These are phyloP conservation scores for Rhododendron mucronatum DNA, from an alignment of 148 eudicot genomes.

Conservation along the genomic window DNA sequence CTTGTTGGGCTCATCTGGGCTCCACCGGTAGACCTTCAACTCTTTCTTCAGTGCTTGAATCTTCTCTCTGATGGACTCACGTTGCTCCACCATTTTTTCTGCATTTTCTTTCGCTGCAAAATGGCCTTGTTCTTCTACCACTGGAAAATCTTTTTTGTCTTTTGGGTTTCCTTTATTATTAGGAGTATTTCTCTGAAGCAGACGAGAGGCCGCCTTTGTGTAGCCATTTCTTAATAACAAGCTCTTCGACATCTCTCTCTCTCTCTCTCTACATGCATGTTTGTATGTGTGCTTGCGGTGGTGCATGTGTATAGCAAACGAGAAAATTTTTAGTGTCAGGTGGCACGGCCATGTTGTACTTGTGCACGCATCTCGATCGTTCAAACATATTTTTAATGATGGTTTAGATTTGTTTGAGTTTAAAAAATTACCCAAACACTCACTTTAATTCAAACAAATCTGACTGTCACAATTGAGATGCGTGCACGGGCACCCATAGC, in stretches of 20 bases:
- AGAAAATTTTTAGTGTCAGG: too few species aligned
- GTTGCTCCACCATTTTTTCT: slow-evolving; percentile 29
- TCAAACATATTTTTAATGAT: too few species aligned
- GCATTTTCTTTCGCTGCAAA: slow-evolving; percentile 51
- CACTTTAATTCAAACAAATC: too few species aligned
- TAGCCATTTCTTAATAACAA: slow-evolving; percentile 12
- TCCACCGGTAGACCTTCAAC: slow-evolving; percentile 74
- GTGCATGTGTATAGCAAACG: background rate
- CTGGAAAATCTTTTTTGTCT: slow-evolving; percentile 34
- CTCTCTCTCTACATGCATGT: background rate
- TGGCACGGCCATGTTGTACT: too few species aligned
- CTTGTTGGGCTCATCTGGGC: slow-evolving; percentile 43
- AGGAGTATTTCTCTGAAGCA: background rate
- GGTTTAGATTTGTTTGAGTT: too few species aligned
- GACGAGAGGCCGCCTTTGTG: slow-evolving; percentile 14
- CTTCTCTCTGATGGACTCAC: slow-evolving; percentile 8
- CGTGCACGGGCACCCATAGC: too few species aligned
- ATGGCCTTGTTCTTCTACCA: slow-evolving; percentile 35
- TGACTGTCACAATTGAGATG: too few species aligned
- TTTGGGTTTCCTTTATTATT: background rate
- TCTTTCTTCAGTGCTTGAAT: slow-evolving; percentile 36
- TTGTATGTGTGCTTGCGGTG: background rate
- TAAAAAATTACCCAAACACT: too few species aligned
- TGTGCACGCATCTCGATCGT: too few species aligned
- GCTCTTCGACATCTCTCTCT: slow-evolving; percentile 5